Conservation (phyloP, 352 stramenopile species). For the Globisporangium viniferum region DNA sequence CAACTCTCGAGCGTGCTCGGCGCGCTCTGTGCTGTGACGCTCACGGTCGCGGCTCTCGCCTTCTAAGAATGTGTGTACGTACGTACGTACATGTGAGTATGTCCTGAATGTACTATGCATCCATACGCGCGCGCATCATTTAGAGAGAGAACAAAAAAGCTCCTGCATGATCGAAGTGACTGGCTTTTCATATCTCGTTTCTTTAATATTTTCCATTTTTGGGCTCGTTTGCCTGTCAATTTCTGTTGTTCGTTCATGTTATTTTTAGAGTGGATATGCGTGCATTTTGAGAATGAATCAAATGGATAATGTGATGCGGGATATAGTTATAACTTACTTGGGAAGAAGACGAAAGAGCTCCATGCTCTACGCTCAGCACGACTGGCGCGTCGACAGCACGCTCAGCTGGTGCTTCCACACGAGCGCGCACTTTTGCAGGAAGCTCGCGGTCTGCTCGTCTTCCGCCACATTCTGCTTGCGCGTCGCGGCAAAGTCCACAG, state of each 20-base stretch:
- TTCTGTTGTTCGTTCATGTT: background rate
- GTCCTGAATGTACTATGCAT: background rate
- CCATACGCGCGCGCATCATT: background rate
- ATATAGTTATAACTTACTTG: constrained; percentile 10
- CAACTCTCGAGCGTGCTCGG: constrained; percentile 9
- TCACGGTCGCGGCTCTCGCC: constrained; percentile 13
- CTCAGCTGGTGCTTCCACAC: constrained; percentile 33
- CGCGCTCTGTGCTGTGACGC: constrained; percentile 14
- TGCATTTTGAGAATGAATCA: background rate
- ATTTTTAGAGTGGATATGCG: background rate
- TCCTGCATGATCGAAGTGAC: background rate
- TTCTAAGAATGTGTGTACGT: constrained; percentile 11
- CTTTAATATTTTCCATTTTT: constrained; percentile 8
- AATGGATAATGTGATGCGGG: background rate
- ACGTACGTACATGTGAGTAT: background rate
- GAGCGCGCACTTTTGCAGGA: constrained; percentile 27
- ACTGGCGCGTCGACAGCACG: constrained; percentile 7
- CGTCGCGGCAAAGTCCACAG: constrained; percentile 11
- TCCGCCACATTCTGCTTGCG: constrained; percentile 17
- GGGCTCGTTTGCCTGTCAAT: background rate
- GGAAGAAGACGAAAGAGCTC: background rate
- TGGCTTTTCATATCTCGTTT: background rate
- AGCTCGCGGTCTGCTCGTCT: constrained; percentile 18
- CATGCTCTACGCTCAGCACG: background rate
- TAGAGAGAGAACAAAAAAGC: constrained; percentile 9